Evolutionary conservation across 2,329 filamentous ascomycete genomes (phyloP), one percentile per base, ranked within the genome.

Genomic region (Trichophyton rubrum): DNA sequence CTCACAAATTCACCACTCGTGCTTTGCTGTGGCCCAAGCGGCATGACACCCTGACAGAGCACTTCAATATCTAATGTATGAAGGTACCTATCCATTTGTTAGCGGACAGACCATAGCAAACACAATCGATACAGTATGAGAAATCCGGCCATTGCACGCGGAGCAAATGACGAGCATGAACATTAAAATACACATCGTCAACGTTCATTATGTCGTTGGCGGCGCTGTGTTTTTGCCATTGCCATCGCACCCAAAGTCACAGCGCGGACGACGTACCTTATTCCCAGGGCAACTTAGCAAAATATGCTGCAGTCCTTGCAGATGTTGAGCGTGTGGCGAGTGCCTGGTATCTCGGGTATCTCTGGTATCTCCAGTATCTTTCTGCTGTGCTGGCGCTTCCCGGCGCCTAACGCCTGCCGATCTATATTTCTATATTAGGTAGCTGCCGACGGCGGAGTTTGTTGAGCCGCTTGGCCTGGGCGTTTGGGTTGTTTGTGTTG

Each of bases 1-100:
- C 53, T 35, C n/a, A 51, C 55, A 49, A 59, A 47, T 55, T 62
- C 62, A 60, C 59, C 58, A 55, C 33, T 30, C 8, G 49, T 58
- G 57, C 22, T 38, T 17, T 38, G 30, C 56, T 58, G 56, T 13
- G 56, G 13, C 5, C 30, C 41, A n/a, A 40, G 45, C 1, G 56
- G 13, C 56, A 58, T 58, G 8, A 24, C 35, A 40, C 6, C n/a
- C 8, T 5, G 15, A 17, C 13, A 9, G 13, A 9, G n/a, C 40
- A n/a, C n/a, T 2, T 15, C 40, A 43, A 15, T 5, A 5, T 22
- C 43, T 15, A 47, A 47, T 47, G 2, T 17, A 24, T 8, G 3
- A 9, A 20, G 9, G 9, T 24, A 47, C 17, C 43, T 47, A 47
- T 47, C 20, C 17, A 47, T 24, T 7, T 22, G 22, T 47, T 24